phyloP scores from a whole-genome alignment of 345 rosid species.

The Aquilaria yunnanensis region DNA sequence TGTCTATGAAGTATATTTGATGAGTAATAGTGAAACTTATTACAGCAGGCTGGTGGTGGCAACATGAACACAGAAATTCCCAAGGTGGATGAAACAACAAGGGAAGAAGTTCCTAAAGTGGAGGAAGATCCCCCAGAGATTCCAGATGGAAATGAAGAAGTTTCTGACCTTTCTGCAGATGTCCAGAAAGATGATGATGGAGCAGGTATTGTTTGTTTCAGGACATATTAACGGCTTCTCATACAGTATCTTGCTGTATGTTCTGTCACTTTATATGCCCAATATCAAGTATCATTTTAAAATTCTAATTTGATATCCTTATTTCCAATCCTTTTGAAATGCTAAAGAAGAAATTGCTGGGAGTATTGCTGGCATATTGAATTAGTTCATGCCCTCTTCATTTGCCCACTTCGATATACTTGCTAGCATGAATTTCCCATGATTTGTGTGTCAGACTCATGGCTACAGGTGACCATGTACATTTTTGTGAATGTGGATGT shows the following conservation, averaged over 20 bases:
- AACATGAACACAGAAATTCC: neutral
- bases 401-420: neutral
- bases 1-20: too few species aligned
- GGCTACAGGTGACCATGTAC: too few species aligned
- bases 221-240: neutral
- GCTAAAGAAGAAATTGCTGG: neutral
- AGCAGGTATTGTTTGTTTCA: slow-evolving; percentile 31
- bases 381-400: neutral
- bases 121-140: slow-evolving; percentile 17
- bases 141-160: slow-evolving; percentile 27
- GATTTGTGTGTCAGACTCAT: too few species aligned
- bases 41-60: neutral
- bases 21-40: too few species aligned
- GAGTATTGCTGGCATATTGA: neutral
- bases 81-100: neutral
- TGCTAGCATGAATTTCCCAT: too few species aligned
- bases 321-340: neutral
- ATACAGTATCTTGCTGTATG: neutral
- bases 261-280: neutral
- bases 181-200: slow-evolving; percentile 36
- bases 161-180: slow-evolving; percentile 18
- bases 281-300: neutral
- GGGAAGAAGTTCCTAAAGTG: slow-evolving; percentile 6
- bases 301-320: neutral
- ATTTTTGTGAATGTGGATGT: too few species aligned